Percentiles rank a stretch among this genome's conserved stretches.
Evolutionary conservation across 345 rosid species (phyloP).

Genomic region (Excoecaria cochinchinensis): DNA sequence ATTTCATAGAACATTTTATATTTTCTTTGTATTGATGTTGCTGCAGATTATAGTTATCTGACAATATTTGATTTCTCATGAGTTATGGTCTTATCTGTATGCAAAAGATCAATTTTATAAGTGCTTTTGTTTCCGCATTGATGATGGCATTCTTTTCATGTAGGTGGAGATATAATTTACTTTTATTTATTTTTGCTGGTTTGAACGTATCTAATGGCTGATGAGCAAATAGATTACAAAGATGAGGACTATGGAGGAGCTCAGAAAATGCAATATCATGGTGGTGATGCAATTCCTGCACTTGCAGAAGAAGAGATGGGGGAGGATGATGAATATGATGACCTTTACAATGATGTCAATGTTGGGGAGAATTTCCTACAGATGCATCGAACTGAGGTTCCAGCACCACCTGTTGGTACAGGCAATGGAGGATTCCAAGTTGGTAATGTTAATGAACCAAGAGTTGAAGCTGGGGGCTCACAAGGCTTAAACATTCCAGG

Average conservation of each 20-base stretch:
- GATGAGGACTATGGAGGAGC: slow-evolving; percentile 55
- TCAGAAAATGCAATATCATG: slow-evolving; percentile 60
- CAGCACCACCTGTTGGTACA: slow-evolving; percentile 33
- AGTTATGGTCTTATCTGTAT: not conserved
- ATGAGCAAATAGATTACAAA: slow-evolving; percentile 48
- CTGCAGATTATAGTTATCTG: too few species aligned
- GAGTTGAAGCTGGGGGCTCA: slow-evolving; percentile 36
- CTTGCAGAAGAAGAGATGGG: slow-evolving; percentile 73
- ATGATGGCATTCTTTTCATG: not conserved
- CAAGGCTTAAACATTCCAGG: slow-evolving; percentile 41
- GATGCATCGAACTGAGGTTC: slow-evolving; percentile 52
- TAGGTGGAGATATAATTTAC: not conserved
- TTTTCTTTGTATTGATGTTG: not conserved
- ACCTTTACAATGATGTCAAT: slow-evolving; percentile 77
- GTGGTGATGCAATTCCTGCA: slow-evolving; percentile 80
- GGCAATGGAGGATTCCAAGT: slow-evolving; percentile 42
- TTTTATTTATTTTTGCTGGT: slow-evolving; percentile 33
- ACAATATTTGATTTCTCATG: not conserved
- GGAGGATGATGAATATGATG: slow-evolving; percentile 77
- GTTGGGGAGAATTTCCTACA: slow-evolving; percentile 79
- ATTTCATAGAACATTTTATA: not conserved
- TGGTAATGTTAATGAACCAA: slow-evolving; percentile 39
- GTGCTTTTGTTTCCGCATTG: not conserved
- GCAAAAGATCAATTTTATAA: not conserved
- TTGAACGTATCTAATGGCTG: slow-evolving; percentile 50